Conservation (phyloP, 2,329 filamentous ascomycete genomes). For the Colletotrichum sp. region DNA sequence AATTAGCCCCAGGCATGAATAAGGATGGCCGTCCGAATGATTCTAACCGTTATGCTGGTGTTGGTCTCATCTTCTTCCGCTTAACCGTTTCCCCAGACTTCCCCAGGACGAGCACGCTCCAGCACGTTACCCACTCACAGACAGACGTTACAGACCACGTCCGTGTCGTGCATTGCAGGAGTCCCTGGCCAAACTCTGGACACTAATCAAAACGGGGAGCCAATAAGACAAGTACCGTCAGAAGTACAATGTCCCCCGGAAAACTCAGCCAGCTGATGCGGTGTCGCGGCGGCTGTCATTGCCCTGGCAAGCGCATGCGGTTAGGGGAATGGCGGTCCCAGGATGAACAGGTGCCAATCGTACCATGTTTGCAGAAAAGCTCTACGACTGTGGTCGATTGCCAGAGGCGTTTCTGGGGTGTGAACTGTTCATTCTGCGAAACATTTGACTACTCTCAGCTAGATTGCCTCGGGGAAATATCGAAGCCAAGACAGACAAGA, state of each 20-base stretch:
- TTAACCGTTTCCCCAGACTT: background rate
- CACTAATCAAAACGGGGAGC: conserved; percentile 1
- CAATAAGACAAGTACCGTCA: background rate
- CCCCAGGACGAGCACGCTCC: background rate
- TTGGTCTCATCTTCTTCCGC: background rate
- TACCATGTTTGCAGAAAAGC: background rate
- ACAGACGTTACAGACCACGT: background rate
- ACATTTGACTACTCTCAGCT: background rate
- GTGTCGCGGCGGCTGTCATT: background rate
- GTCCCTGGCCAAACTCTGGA: background rate
- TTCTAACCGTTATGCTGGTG: background rate
- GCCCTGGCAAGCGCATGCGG: background rate
- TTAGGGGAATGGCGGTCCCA: background rate
- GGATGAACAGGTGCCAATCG: background rate
- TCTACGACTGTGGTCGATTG: background rate
- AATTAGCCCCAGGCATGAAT: background rate
- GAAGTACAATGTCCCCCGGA: background rate
- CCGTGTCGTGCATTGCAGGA: background rate
- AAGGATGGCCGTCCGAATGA: background rate
- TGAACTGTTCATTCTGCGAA: accelerated
- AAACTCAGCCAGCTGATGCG: background rate
- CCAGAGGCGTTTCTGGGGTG: background rate
- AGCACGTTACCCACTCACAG: background rate
- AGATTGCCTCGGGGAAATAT: background rate
- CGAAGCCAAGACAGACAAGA: background rate